Base-by-base conservation (phyloP, 2,329 filamentous ascomycete species). In the Pseudogymnoascus sp. region DNA sequence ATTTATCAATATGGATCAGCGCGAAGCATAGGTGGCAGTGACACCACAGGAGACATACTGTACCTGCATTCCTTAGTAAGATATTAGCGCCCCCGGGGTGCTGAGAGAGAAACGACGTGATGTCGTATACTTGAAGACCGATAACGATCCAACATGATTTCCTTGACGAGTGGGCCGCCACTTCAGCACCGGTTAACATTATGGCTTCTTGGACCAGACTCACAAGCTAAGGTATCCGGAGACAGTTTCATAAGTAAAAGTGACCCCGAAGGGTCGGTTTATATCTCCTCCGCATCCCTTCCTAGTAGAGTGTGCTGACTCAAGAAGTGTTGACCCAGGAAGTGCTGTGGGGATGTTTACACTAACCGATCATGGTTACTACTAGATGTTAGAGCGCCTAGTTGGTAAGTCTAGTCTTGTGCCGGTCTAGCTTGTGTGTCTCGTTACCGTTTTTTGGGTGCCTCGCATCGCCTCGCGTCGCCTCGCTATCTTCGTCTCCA, bases 91-190 rank as follows among this genome's bases (percentile, higher is more conserved):
- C 84, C 40, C 84, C 83, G 2, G 84, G 83, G 71, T 86, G 84
- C 64, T 84, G 78, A 10, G 81, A 80, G 10, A 84, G 77, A 71
- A 89, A 89, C 19, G 82, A 78, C 24, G 82, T 85, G 41, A 89
- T 76, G 71, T 89, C 84, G 77, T 85, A 89, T 33, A 89, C 84
- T 68, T 84, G 81, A 43, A 81, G 82, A 72, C 89, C 82, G 26
- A 89, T 80, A 16, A 88, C 85, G 64, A 89, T 82, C 87, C 87
- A 90, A 26, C 92, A 96, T 60, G 90, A 93, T 70, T 96, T 86
- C 70, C 84, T 83, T 70, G 81, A 88, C 78, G 89, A 89, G 80
- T 98, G 93, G 78, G 91, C 67, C 56, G 85, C 85, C 64, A 90
- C 77, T 65, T 86, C 81, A 43, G 81, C 77, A 68, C 83, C 82